Evolutionary conservation across 352 stramenopile species (phyloP), one percentile per base, ranked within the genome.

Genomic region (Phytophthora europaea): DNA sequence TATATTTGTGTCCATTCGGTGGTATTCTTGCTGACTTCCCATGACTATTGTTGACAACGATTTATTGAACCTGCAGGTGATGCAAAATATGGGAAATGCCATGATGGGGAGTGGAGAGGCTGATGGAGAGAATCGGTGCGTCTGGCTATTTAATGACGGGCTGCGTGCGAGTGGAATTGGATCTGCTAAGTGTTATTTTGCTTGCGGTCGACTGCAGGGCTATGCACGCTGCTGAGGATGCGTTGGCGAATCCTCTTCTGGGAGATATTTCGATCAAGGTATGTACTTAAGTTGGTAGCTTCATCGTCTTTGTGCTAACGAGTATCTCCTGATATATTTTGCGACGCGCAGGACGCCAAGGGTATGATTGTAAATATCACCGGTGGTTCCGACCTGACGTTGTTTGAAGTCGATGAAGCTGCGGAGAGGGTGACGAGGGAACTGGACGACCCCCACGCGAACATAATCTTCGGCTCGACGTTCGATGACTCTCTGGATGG

Each of bases 301-400:
- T 51, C 16, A 33, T 55, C 10, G 2, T 31, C 10, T 34, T 20
- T 18, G 18, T 48, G 52, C 26, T 61, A 45, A 60, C 40, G 26
- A 26, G 45, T 45, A 22, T 58, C 26, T 15, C 38, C 18, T 45
- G 2, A 15, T 45, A n/a, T 9, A 15, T 45, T 45, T 45, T 28
- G 31, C n/a, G n/a, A 13, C 15, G 36, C 55, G 15, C 66, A 91
- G 82, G 89, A 94, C 47, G 93, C 93, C 52, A 97, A 97, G 80
- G 94, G 96, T 28, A 91, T 99, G 83, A 87, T 99, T 56, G 92
- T 99, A 55, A 99, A 98, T 76, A 98, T 99, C 70, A 98, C 93
- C 7, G 96, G 96, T 20, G 94, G 95, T 47, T 88, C 89, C 16
- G 96, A 99, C 71, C 80, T 99, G 83, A 98, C 91, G 65, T 83